Percentiles rank a stretch among this genome's conserved stretches.
Evolutionary conservation across 2,329 filamentous ascomycete species (phyloP).

Genomic region (Nothophaeocryptopus gaeumannii): DNA sequence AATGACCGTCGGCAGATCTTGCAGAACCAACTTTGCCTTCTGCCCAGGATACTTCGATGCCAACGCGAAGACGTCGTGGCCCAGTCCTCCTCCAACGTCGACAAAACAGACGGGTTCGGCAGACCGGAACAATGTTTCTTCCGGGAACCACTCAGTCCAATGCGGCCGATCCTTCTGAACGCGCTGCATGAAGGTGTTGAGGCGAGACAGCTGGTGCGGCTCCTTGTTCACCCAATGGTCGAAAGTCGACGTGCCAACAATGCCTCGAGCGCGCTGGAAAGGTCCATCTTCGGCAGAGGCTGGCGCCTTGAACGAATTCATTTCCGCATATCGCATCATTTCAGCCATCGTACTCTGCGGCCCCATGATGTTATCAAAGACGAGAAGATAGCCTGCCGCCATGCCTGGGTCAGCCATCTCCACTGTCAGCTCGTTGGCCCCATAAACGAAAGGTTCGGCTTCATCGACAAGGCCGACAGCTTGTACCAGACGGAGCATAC

Average conservation of each 20-base stretch:
- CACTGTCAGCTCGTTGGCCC: constrained; percentile 12
- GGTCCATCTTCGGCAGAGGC: constrained; percentile 9
- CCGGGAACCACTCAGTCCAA: constrained; percentile 6
- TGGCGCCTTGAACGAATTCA: constrained; percentile 1
- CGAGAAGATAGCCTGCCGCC: constrained; percentile 10
- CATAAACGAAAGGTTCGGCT: constrained; percentile 1
- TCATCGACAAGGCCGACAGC: constrained; percentile 10
- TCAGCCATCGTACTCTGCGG: constrained; percentile 1
- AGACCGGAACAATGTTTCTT: background rate
- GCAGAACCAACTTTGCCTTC: constrained; percentile 5
- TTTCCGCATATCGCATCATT: background rate
- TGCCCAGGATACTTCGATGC: constrained; percentile 9
- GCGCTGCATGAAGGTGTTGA: no score
- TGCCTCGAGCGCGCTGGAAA: no score
- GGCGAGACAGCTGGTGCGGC: no score
- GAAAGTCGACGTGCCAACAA: no score
- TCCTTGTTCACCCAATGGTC: no score
- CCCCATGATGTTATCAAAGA: constrained; percentile 10
- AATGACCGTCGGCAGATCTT: constrained; percentile 11
- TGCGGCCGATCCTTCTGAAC: no score
- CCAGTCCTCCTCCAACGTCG: constrained; percentile 10
- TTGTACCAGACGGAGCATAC: constrained; percentile 9
- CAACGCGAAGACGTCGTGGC: constrained; percentile 11
- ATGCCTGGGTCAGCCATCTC: constrained; percentile 11
- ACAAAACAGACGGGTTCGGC: constrained; percentile 4